Percentiles rank a stretch among this genome's conserved stretches.
Conservation (phyloP, 1,139 yeast genomes). For the Saccharomyces hybrid region DNA sequence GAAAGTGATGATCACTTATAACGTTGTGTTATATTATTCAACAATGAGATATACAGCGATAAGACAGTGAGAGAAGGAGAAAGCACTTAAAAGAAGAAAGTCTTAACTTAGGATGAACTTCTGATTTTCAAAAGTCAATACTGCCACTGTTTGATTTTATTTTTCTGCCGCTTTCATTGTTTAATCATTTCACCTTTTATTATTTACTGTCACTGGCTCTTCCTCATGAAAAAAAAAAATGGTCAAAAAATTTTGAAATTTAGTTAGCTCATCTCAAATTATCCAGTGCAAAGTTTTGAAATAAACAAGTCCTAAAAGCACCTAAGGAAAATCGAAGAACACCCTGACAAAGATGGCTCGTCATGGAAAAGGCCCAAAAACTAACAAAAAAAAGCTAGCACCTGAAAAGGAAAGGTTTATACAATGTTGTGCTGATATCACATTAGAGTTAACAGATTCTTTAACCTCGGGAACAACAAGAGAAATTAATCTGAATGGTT, state of each 20-base stretch:
- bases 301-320: not conserved
- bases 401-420: conserved; percentile 90
- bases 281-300: not conserved
- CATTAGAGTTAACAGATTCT: conserved; percentile 77
- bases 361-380: conserved; percentile 32
- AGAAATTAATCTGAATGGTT: conserved; percentile 84
- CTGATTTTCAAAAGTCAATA: not conserved
- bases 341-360: conserved; percentile 27
- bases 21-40: not conserved
- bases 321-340: not conserved
- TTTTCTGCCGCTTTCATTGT: not conserved
- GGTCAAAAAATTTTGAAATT: not conserved
- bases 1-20: not conserved
- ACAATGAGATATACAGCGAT: not conserved
- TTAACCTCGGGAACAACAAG: conserved; percentile 48
- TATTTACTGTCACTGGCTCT: not conserved
- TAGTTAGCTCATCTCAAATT: not conserved
- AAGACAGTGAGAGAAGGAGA: not conserved
- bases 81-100: not conserved
- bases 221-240: not conserved
- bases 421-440: conserved; percentile 88
- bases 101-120: not conserved
- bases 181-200: not conserved
- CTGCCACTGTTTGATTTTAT: not conserved
- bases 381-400: conserved; percentile 50